phyloP scores from a whole-genome alignment of 2,329 filamentous ascomycete species.

The Aspergillus tamarii region DNA sequence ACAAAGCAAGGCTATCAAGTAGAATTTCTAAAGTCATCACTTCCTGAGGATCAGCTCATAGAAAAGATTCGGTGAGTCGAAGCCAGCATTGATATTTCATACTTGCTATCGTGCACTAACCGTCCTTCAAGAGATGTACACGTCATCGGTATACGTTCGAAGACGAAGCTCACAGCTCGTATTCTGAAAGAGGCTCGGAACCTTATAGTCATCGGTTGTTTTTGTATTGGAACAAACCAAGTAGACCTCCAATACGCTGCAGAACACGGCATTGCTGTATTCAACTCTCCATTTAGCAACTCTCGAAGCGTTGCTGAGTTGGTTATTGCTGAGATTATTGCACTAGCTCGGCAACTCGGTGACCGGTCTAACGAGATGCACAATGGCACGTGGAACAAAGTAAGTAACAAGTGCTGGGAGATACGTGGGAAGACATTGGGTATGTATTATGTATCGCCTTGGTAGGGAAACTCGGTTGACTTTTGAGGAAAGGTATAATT shows the following conservation, averaged over 20 bases:
- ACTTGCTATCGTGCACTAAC: constrained; percentile 17
- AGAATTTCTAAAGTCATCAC: constrained; percentile 82
- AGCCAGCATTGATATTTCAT: background rate
- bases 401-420: constrained; percentile 96
- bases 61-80: constrained; percentile 82
- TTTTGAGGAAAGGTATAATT: constrained; percentile 69
- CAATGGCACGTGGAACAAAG: constrained; percentile 95
- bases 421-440: constrained; percentile 95
- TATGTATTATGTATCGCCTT: constrained; percentile 36
- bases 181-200: constrained; percentile 90
- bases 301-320: constrained; percentile 95
- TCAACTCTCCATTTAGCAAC: constrained; percentile 99
- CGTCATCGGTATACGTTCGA: constrained; percentile 96
- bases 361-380: constrained; percentile 96
- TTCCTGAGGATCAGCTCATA: constrained; percentile 91
- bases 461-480: constrained; percentile 15
- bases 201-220: constrained; percentile 93
- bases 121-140: constrained; percentile 73
- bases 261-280: constrained; percentile 79
- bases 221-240: constrained; percentile 90
- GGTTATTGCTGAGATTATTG: constrained; percentile 91
- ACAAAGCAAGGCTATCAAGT: constrained; percentile 91
- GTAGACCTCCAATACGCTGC: constrained; percentile 50
- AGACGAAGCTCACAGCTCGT: constrained; percentile 87
- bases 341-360: constrained; percentile 85